Base-by-base conservation (phyloP, 169 alveolate species). In the Condylostoma magnum region DNA sequence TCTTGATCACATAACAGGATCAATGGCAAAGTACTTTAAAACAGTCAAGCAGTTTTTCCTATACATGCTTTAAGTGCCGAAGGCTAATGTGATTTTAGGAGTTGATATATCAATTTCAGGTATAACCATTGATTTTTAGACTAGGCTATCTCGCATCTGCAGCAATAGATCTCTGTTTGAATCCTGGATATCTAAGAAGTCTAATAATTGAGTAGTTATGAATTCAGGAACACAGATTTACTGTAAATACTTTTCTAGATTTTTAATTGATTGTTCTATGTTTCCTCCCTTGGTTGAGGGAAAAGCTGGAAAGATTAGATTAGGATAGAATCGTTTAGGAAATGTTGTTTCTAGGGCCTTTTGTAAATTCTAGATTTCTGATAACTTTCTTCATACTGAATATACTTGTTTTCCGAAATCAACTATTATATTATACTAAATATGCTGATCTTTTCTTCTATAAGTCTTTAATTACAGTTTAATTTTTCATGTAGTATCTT, bases 201-300 rank as follows among this genome's bases (percentile, higher is more conserved):
- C 65, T 10, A 66, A 25, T 12, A 37, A 10, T 22, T 46, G 43
- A 3, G 4, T 28, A 28, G 36, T 15, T 46, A 47, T 47, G 38
- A 66, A 66, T 28, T 47, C 76, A 18, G 76, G 76, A 34, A 22
- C 27, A 44, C 46, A 25, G n/a, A 66, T 27, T 28, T 48, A 58
- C 31, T 22, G 18, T 18, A 66, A 28, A 6, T n/a, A 66, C 4
- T 66, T 46, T 31, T 66, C 37, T 28, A 66, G 27, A 10, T 31
- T 44, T n/a, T 28, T 28, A 27, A 37, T 66, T 44, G 36, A 27
- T 31, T 47, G 38, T 3, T 66, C 65, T 15, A 66, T 27, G 15
- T 15, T 28, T 4, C n/a, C 28, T 25, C 34, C 6, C 50, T 31
- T 66, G 18, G 33, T 25, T 15, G 8, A 12, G 6, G 65, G 65